Percentiles rank a stretch among this genome's conserved stretches.
These are phyloP conservation scores for Holtermanniella nyarrowii DNA, from an alignment of 768 basidiomycete genomes.

Conservation along the genomic window DNA sequence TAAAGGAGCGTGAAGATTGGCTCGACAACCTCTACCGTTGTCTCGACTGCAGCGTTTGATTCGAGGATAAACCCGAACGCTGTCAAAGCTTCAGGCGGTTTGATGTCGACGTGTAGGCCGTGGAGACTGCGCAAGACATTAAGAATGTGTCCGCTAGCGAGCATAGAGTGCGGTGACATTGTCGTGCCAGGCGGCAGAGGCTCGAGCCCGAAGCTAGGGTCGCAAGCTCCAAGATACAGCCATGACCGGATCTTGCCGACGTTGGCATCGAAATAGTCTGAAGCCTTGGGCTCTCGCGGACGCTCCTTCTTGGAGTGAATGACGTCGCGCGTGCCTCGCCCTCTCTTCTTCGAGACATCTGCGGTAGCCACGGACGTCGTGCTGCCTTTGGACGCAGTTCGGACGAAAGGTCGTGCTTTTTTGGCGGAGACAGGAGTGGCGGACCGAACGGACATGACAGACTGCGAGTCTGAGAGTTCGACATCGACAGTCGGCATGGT, in stretches of 20 bases:
- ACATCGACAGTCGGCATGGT: not conserved
- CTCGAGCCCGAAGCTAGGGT: conserved; percentile 35
- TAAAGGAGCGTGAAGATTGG: not conserved
- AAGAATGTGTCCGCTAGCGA: conserved; percentile 53
- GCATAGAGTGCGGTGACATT: conserved; percentile 41
- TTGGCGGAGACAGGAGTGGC: not conserved
- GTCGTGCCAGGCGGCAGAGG: conserved; percentile 35
- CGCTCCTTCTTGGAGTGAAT: not conserved
- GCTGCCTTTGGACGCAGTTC: conserved; percentile 5
- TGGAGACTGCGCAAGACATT: conserved; percentile 48
- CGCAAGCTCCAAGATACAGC: conserved; percentile 34
- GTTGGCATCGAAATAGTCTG: conserved; percentile 10
- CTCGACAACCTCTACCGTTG: not conserved
- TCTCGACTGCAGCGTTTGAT: not conserved
- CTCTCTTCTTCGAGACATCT: too few relatives aligned
- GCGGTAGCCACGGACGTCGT: too few relatives aligned
- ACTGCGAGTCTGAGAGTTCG: not conserved
- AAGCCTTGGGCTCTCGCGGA: not conserved
- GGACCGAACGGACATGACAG: not conserved
- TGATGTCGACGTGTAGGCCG: conserved; percentile 5
- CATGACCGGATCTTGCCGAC: conserved; percentile 35
- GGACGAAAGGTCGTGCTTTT: conserved; percentile 4
- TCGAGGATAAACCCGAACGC: not conserved
- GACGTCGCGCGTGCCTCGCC: not conserved
- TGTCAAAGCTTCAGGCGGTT: conserved; percentile 17